A percentile compares a stretch with the other conserved stretches of the same genome.
phyloP scores from a whole-genome alignment of 2,329 filamentous ascomycete species.

The Coniochaeta sp. region DNA sequence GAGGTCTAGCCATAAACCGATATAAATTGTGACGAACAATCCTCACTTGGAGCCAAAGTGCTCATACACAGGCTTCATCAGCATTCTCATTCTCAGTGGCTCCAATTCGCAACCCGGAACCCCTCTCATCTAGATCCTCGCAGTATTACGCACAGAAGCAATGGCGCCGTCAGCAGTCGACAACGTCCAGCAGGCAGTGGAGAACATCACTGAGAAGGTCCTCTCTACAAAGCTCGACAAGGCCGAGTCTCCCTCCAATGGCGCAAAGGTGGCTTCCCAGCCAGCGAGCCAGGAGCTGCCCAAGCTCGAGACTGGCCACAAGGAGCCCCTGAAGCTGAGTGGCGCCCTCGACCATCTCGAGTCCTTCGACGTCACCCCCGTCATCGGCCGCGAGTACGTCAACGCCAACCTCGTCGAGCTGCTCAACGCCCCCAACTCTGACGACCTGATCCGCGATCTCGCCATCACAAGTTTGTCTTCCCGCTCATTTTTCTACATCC shows the following conservation, averaged over 20 bases:
- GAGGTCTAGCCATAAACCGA: neutral
- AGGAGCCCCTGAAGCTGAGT: conserved; percentile 10
- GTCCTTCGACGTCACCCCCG: conserved; percentile 42
- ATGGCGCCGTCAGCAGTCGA: conserved; percentile 1
- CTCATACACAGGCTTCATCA: too few species aligned
- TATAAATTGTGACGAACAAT: neutral
- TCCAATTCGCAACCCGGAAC: neutral
- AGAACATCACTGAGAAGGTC: neutral
- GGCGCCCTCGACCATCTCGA: conserved; percentile 34
- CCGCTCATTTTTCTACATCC: conserved; percentile 33
- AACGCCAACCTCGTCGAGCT: conserved; percentile 43
- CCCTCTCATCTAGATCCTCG: neutral
- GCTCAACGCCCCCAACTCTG: conserved; percentile 45
- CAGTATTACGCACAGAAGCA: neutral
- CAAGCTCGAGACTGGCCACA: conserved; percentile 1
- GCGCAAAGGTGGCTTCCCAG: neutral
- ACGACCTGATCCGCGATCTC: conserved; percentile 51
- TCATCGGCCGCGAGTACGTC: conserved; percentile 48
- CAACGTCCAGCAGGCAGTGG: neutral
- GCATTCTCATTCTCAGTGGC: too few species aligned
- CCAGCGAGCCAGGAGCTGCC: neutral
- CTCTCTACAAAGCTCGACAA: neutral
- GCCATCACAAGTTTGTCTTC: conserved; percentile 46
- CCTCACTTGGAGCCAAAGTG: neutral
- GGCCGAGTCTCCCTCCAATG: neutral